Conservation (phyloP, 495 filamentous ascomycete genomes). For the Astrocystis sublimbata region DNA sequence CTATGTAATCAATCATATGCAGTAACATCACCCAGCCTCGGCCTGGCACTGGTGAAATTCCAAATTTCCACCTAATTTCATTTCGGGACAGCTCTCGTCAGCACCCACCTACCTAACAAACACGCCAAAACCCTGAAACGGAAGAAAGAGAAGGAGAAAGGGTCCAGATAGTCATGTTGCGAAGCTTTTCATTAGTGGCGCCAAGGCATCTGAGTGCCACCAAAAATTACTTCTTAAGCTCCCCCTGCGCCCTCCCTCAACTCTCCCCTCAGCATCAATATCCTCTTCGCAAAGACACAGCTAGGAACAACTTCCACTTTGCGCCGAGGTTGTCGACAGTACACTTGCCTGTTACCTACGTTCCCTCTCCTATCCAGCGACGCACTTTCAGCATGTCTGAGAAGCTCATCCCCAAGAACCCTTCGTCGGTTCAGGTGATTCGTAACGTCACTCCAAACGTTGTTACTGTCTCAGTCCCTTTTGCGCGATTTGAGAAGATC, state of each 20-base stretch:
- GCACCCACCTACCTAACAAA: conserved; percentile 12
- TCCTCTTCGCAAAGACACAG: conserved; percentile 1
- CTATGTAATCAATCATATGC: conserved; percentile 3
- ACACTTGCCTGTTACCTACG: not conserved
- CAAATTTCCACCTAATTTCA: conserved; percentile 19
- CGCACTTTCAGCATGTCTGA: conserved; percentile 39
- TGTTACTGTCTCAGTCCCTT: conserved; percentile 80
- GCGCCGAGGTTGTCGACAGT: not conserved
- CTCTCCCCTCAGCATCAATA: not conserved
- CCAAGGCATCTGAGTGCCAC: conserved; percentile 3
- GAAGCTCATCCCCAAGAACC: conserved; percentile 58
- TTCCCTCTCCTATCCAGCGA: conserved; percentile 1
- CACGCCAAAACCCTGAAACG: not conserved
- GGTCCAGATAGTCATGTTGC: not conserved
- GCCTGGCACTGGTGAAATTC: not conserved
- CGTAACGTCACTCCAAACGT: conserved; percentile 78
- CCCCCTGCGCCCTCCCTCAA: conserved; percentile 1
- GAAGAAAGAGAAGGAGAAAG: not conserved
- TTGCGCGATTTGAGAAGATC: conserved; percentile 74
- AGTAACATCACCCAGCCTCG: conserved; percentile 3
- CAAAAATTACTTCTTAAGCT: conserved; percentile 14
- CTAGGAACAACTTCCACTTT: not conserved
- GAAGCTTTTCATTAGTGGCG: conserved; percentile 7
- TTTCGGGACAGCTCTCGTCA: conserved; percentile 10
- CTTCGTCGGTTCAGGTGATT: conserved; percentile 81